Conservation (phyloP, 495 filamentous ascomycete genomes). For the Aspergillus saccharolyticus region DNA sequence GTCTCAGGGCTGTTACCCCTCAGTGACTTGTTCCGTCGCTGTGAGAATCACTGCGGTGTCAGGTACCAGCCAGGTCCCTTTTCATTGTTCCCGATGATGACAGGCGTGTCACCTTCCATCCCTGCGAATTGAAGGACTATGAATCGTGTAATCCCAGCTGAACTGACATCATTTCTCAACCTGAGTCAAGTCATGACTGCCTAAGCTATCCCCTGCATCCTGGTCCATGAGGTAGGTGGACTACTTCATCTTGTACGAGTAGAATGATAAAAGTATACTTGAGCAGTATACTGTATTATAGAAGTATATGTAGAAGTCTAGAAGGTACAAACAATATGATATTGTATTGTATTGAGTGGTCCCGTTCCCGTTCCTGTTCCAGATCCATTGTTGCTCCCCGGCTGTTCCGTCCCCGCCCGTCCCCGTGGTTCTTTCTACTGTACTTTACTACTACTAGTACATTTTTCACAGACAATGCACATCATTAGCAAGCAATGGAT, state of each 20-base stretch:
- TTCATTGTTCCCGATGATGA: neutral
- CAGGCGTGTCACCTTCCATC: neutral
- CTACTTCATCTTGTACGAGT: too few relatives aligned
- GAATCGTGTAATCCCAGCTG: neutral
- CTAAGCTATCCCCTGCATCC: neutral
- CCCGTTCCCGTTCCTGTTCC: neutral
- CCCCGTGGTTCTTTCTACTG: conserved; percentile 3
- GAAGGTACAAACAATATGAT: too few relatives aligned
- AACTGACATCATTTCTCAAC: neutral
- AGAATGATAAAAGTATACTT: too few relatives aligned
- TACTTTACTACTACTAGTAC: too few relatives aligned
- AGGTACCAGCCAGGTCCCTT: neutral
- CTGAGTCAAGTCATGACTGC: neutral
- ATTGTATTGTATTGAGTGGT: too few relatives aligned
- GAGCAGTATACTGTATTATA: too few relatives aligned
- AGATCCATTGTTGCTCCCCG: neutral
- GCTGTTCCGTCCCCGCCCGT: neutral
- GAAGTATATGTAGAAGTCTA: too few relatives aligned
- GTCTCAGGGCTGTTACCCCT: neutral
- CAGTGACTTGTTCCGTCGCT: neutral
- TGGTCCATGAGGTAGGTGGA: neutral
- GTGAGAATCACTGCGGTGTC: neutral
- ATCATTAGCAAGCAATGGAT: too few relatives aligned
- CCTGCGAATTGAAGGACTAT: too few relatives aligned
- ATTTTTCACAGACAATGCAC: too few relatives aligned